phyloP scores from a whole-genome alignment of 345 rosid species.

The Pistacia integerrima region DNA sequence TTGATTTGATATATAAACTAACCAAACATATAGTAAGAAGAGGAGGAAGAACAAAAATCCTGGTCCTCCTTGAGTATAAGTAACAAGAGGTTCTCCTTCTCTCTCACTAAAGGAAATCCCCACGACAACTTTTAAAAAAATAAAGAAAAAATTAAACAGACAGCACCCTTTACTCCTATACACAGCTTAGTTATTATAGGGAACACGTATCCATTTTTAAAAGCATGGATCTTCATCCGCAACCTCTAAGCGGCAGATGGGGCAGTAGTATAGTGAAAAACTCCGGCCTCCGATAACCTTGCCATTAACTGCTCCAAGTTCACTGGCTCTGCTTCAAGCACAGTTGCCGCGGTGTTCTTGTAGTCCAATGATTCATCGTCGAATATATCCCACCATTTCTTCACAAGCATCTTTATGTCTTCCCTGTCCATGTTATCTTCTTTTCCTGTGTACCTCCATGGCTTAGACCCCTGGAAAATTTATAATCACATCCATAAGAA shows the following conservation, averaged over 20 bases:
- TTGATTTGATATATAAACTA: not conserved
- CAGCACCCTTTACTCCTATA: not conserved
- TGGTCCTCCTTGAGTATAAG: not conserved
- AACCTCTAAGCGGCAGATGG: slow-evolving; percentile 51
- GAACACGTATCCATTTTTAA: not conserved
- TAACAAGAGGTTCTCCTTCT: not conserved
- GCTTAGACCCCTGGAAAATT: slow-evolving; percentile 43
- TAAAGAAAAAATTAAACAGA: not conserved
- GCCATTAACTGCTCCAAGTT: slow-evolving; percentile 25
- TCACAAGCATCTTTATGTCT: slow-evolving; percentile 47
- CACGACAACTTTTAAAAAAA: too few relatives aligned
- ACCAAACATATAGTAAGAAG: not conserved
- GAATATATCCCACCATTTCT: slow-evolving; percentile 56
- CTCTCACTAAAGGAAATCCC: not conserved
- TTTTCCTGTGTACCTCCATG: slow-evolving; percentile 56
- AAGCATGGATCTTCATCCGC: not conserved
- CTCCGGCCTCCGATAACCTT: slow-evolving; percentile 44
- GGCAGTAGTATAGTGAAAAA: slow-evolving; percentile 27
- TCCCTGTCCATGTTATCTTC: slow-evolving; percentile 52
- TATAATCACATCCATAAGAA: not conserved
- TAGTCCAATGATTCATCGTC: slow-evolving; percentile 45
- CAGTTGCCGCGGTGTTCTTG: slow-evolving; percentile 12
- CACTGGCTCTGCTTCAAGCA: slow-evolving; percentile 1
- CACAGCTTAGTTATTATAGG: not conserved
- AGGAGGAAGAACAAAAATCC: not conserved